phyloP scores from a whole-genome alignment of 2,329 filamentous ascomycete genomes.

The Aspergillus calidoustus region DNA sequence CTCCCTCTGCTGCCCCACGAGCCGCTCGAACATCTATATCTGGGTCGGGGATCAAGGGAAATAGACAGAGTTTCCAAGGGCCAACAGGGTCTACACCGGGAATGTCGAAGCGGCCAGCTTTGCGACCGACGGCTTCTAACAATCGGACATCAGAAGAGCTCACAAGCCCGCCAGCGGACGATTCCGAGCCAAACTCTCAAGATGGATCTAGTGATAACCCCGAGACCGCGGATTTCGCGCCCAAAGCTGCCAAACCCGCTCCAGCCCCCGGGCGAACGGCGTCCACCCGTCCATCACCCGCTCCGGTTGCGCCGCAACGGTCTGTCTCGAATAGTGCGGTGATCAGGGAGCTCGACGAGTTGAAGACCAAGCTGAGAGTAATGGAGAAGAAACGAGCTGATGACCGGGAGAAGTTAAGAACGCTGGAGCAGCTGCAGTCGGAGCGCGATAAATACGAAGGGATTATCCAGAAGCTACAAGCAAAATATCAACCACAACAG shows the following conservation, averaged over 20 bases:
- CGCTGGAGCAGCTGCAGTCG: slow-evolving; percentile 73
- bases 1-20: slow-evolving; percentile 36
- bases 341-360: slow-evolving; percentile 76
- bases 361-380: slow-evolving; percentile 84
- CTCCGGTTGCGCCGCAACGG: slow-evolving; percentile 42
- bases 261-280: slow-evolving; percentile 30
- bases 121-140: slow-evolving; percentile 34
- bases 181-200: slow-evolving; percentile 33
- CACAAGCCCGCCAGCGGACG: slow-evolving; percentile 35
- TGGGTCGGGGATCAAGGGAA: slow-evolving; percentile 37
- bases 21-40: slow-evolving; percentile 46
- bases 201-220: slow-evolving; percentile 29
- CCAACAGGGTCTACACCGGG: slow-evolving; percentile 27
- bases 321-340: slow-evolving; percentile 55
- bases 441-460: slow-evolving; percentile 63
- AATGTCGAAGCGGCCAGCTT: slow-evolving; percentile 39
- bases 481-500: slow-evolving; percentile 84
- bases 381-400: slow-evolving; percentile 86
- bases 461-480: slow-evolving; percentile 88
- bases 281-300: slow-evolving; percentile 32
- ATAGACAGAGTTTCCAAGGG: slow-evolving; percentile 36
- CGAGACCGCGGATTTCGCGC: slow-evolving; percentile 26
- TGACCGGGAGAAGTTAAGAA: slow-evolving; percentile 82
- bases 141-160: slow-evolving; percentile 34
- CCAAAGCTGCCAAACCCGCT: slow-evolving; percentile 30